phyloP scores from a whole-genome alignment of 78 protist species.

The Dictyostelium capitatum region DNA sequence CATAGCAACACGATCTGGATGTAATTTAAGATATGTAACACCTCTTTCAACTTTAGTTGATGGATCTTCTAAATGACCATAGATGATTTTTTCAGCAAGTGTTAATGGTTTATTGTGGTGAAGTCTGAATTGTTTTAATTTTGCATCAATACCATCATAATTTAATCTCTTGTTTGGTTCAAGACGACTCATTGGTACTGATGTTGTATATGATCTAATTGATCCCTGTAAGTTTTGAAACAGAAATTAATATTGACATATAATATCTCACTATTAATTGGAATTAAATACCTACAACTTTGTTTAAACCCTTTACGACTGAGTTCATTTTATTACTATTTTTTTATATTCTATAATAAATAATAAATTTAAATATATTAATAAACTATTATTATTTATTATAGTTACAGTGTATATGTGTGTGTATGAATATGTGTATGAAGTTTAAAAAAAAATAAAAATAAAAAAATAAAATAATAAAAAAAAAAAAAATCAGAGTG shows the following conservation, averaged over 20 bases:
- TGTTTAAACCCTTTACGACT: slow-evolving; percentile 4
- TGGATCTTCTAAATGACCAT: slow-evolving; percentile 93
- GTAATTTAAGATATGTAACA: slow-evolving; percentile 89
- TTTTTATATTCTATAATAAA: background rate
- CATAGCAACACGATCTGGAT: slow-evolving; percentile 97
- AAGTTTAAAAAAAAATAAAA: too few relatives aligned
- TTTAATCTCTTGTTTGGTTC: slow-evolving; percentile 58
- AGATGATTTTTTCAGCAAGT: slow-evolving; percentile 94
- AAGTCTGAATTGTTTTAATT: slow-evolving; percentile 53
- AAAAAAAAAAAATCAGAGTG: background rate
- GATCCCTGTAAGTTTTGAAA: background rate
- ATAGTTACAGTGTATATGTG: too few relatives aligned
- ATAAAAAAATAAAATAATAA: too few relatives aligned
- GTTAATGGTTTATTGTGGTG: slow-evolving; percentile 92
- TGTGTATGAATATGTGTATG: too few relatives aligned
- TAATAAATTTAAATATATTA: too few relatives aligned
- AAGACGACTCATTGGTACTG: slow-evolving; percentile 67
- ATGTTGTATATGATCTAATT: slow-evolving; percentile 29
- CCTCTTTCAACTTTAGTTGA: slow-evolving; percentile 89
- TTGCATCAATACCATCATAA: slow-evolving; percentile 58
- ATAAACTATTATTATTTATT: too few relatives aligned
- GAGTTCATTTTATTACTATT: slow-evolving; percentile 20
- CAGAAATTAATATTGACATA: background rate
- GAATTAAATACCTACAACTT: slow-evolving; percentile 22
- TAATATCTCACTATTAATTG: too few relatives aligned